Base-by-base conservation (phyloP, 169 alveolate genomes). In the Miamiensis avidus region DNA sequence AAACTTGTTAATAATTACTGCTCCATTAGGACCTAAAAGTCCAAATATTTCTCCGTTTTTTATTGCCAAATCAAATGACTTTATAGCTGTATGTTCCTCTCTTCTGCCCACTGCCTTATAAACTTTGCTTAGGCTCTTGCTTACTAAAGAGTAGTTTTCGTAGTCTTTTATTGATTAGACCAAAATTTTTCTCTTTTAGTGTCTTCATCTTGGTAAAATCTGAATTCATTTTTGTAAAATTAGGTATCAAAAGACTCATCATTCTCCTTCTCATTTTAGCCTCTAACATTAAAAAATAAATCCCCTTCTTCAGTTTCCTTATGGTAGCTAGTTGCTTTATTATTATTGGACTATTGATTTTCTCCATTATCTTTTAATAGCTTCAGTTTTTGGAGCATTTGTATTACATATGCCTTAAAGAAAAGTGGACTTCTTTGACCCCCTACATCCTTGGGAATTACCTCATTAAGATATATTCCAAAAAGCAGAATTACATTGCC, bases 21-120 rank as follows among this genome's bases (percentile, higher is more conserved):
- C 98, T 28, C 98, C 98, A 89, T 96, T 96, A 25, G 97, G 97
- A 0, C 98, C 99, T 32, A 97, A 89, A 26, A 97, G 85, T 25
- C 99, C 98, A 85, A 97, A 96, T 31, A 97, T 91, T 88, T 97
- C 97, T 34, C 97, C 97, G 49, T 92, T 90, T 69, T 94, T 91
- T 65, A 95, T 91, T 72, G 92, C 78, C 25, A 96, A 79, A 33
- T 95, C 89, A 82, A 96, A 89, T 72, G 92, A 87, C 78, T 95
- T 91, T 30, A 95, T 94, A 20, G 98, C 97, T 25, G 91, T 88
- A 75, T 95, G 94, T 28, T 92, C 91, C 28, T 83, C 86, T 77
- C 93, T 92, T 29, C 95, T 96, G 65, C 93, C 95, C 82, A 89
- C 91, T 25, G 91, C 88, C 28, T 92, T 89, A 88, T 96, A 96